Base-by-base conservation (phyloP, 1,284 basidiomycete genomes). In the Tylopilus sp. region DNA sequence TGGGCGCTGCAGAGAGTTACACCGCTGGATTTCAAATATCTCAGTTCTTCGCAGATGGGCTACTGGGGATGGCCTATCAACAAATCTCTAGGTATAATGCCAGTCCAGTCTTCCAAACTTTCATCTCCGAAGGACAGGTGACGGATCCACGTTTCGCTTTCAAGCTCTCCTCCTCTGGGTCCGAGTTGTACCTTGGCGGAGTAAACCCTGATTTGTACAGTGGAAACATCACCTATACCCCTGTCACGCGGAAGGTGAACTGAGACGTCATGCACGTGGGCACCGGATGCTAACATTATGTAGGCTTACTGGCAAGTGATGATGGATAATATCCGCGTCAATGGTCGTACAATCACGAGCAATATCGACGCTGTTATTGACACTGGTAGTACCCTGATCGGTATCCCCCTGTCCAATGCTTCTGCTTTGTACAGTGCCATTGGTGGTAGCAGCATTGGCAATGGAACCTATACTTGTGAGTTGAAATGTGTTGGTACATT, bases 101-200 rank as follows among this genome's bases (percentile, higher is more conserved):
- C 3, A 49, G 1, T 6, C 60, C 74, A 2, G 53, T 76, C 49
- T 73, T 74, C 57, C 52, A 76, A 39, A 76, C 5, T 8, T 44
- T 74, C 2, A 32, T 75, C 26, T 51, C 58, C 8, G 44, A 83
- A 57, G 67, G 69, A 32, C 70, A 71, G 47, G 64, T 74, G 49
- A 51, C 70, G 6, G 55, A 72, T 22, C 61, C 71, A 13, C 72
- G 74, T n/a, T 85, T 84, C 67, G 77, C 75, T 7, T 81, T 87
- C 72, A 80, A 82, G 60, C 78, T 86, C 49, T 70, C 78, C 19
- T 61, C 65, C 19, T 74, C 76, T 22, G 81, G 80, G 33, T 80
- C 81, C 3, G 79, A 82, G 62, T 76, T 87, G 32, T 80, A 72
- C 64, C 73, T 87, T 24, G 86, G 86, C 49, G 81, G 83, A 3